A percentile compares a stretch with the other conserved stretches of the same genome.
phyloP scores from a whole-genome alignment of 2,329 filamentous ascomycete species.

The Pyrenophora tritici-repentis region DNA sequence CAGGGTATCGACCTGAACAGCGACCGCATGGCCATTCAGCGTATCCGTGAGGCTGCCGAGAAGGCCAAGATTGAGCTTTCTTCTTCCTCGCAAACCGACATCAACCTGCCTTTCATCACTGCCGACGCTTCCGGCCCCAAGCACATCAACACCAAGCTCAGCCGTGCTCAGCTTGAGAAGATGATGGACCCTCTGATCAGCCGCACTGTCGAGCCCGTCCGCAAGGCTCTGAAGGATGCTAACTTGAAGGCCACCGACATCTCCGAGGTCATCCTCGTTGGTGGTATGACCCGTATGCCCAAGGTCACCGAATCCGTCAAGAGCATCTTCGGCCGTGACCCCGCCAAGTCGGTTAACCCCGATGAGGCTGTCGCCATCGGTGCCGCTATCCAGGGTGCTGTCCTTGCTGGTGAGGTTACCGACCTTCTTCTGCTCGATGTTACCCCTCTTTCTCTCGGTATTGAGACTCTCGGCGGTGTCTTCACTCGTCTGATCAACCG shows the following conservation, averaged over 20 bases:
- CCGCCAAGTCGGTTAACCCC: conserved; percentile 97
- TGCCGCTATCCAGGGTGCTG: conserved; percentile 95
- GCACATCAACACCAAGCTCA: conserved; percentile 97
- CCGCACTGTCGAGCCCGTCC: conserved; percentile 87
- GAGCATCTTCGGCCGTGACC: conserved; percentile 93
- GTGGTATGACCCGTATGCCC: conserved; percentile 99
- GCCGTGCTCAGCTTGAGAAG: conserved; percentile 87
- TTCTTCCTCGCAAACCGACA: conserved; percentile 92
- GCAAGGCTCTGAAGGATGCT: conserved; percentile 96
- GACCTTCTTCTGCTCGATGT: conserved; percentile 95
- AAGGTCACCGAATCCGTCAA: conserved; percentile 97
- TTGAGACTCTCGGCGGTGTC: conserved; percentile 96
- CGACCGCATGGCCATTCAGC: conserved; percentile 98
- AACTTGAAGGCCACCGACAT: conserved; percentile 89
- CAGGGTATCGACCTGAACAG: conserved; percentile 85
- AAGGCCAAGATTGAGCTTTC: conserved; percentile 99
- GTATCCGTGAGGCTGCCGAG: conserved; percentile 97
- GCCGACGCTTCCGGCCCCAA: conserved; percentile 93
- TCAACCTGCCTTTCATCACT: conserved; percentile 98
- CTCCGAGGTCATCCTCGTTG: conserved; percentile 95
- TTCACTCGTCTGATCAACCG: conserved; percentile 98
- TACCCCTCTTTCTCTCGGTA: conserved; percentile 94
- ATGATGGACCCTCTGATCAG: conserved; percentile 88
- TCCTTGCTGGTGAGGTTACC: conserved; percentile 94
- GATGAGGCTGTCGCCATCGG: conserved; percentile 98